These are phyloP conservation scores for Pleurotus platypus DNA, from an alignment of 768 basidiomycete genomes.

Conservation along the genomic window DNA sequence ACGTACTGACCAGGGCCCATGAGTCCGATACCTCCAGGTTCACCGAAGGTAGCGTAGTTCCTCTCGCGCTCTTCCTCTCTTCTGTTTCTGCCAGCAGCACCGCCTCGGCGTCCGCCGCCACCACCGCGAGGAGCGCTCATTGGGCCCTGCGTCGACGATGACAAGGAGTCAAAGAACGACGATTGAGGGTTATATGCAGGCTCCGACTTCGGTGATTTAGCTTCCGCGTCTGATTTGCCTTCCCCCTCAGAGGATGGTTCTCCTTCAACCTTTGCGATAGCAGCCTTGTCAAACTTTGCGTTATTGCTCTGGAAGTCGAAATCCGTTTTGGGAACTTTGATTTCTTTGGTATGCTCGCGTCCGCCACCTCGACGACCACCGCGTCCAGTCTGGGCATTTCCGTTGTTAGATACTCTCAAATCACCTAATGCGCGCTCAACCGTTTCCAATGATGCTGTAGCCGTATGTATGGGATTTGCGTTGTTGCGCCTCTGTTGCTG, in stretches of 20 bases:
- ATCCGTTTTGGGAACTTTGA: slow-evolving; percentile 73
- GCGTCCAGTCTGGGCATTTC: slow-evolving; percentile 17
- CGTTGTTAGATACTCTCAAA: slow-evolving; percentile 36
- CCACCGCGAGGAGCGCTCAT: slow-evolving; percentile 37
- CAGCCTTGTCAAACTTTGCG: slow-evolving; percentile 76
- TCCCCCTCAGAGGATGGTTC: slow-evolving; percentile 21
- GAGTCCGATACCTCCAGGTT: slow-evolving; percentile 74
- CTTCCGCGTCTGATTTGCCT: slow-evolving; percentile 23
- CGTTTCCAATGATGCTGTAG: slow-evolving; percentile 71
- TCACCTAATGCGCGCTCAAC: slow-evolving; percentile 54
- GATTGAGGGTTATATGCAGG: slow-evolving; percentile 70
- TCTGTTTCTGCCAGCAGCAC: slow-evolving; percentile 57
- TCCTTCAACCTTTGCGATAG: slow-evolving; percentile 35
- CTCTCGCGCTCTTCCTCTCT: slow-evolving; percentile 81
- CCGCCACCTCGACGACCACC: slow-evolving; percentile 24
- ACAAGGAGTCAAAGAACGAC: slow-evolving; percentile 79
- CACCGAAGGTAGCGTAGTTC: slow-evolving; percentile 86
- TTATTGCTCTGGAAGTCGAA: slow-evolving; percentile 82
- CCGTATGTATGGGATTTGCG: slow-evolving; percentile 58
- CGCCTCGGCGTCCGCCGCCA: slow-evolving; percentile 38
- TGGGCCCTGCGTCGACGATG: slow-evolving; percentile 28
- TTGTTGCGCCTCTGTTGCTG: slow-evolving; percentile 24
- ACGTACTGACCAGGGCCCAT: slow-evolving; percentile 75
- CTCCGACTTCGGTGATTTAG: slow-evolving; percentile 30
- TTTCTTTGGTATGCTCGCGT: slow-evolving; percentile 25